These are phyloP conservation scores for Diutina neorugosa DNA, from an alignment of 1,139 yeast genomes.

Conservation along the genomic window DNA sequence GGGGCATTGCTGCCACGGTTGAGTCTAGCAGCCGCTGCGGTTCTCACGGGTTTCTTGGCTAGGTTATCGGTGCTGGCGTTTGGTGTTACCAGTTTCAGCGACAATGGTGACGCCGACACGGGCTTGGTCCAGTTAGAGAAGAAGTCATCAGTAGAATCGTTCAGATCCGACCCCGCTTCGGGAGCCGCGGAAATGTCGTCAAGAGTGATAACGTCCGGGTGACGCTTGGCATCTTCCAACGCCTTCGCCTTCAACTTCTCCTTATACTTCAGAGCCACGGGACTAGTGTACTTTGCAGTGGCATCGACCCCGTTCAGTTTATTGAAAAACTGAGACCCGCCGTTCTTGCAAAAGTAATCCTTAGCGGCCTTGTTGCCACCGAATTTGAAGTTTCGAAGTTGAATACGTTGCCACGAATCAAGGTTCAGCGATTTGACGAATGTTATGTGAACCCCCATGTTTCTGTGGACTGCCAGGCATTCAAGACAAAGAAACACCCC, in stretches of 20 bases:
- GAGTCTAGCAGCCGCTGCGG: constrained; percentile 1
- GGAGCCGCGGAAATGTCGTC: constrained; percentile 23
- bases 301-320: constrained; percentile 39
- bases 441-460: constrained; percentile 37
- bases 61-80: constrained; percentile 6
- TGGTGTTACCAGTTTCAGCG: constrained; percentile 41
- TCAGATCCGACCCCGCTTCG: constrained; percentile 21
- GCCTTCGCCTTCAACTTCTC: constrained; percentile 66
- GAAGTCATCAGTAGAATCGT: constrained; percentile 60
- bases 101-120: constrained; percentile 42
- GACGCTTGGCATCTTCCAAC: constrained; percentile 49
- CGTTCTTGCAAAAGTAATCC: constrained; percentile 72
- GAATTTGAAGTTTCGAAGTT: constrained; percentile 77
- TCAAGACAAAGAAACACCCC: constrained; percentile 37
- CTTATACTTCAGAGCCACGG: constrained; percentile 68
- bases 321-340: constrained; percentile 59
- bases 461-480: constrained; percentile 38
- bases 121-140: constrained; percentile 89
- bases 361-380: constrained; percentile 87
- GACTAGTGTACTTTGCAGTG: constrained; percentile 66
- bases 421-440: constrained; percentile 79
- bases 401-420: constrained; percentile 84
- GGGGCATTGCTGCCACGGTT: constrained; percentile 17
- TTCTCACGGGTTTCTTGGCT: constrained; percentile 5
- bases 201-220: constrained; percentile 55